Conservation (phyloP, 371 early-diverging fungal genomes). For the Gilbertella persicaria region DNA sequence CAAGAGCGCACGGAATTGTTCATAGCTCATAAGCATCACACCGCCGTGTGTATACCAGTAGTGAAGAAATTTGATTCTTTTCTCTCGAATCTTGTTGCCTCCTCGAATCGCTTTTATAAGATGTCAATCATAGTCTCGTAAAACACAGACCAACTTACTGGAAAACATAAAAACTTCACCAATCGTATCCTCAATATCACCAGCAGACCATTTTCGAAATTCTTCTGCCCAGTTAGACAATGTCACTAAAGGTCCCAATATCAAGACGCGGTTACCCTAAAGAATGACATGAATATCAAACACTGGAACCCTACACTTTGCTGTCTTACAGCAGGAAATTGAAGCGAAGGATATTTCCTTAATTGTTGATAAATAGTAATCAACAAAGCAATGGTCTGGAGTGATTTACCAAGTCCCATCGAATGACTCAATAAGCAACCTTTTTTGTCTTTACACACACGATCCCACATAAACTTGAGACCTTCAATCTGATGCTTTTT, state of each 20-base stretch:
- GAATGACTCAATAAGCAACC: slow-evolving; percentile 90
- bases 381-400: slow-evolving; percentile 78
- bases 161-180: slow-evolving; percentile 34
- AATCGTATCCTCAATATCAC: slow-evolving; percentile 21
- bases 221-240: slow-evolving; percentile 79
- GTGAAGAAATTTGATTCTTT: slow-evolving; percentile 25
- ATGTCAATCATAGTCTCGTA: not conserved
- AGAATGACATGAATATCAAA: slow-evolving; percentile 4
- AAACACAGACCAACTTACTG: slow-evolving; percentile 21
- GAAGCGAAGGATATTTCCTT: slow-evolving; percentile 23
- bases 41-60: slow-evolving; percentile 66
- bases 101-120: too few species aligned
- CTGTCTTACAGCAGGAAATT: slow-evolving; percentile 47
- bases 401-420: slow-evolving; percentile 86
- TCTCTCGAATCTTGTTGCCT: not conserved
- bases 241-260: slow-evolving; percentile 80
- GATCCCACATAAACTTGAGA: slow-evolving; percentile 78
- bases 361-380: slow-evolving; percentile 62
- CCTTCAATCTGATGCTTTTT: slow-evolving; percentile 78
- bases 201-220: slow-evolving; percentile 66
- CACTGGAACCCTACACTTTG: too few species aligned
- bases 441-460: slow-evolving; percentile 61
- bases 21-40: slow-evolving; percentile 69
- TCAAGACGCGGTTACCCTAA: slow-evolving; percentile 66
- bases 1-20: slow-evolving; percentile 51